A percentile compares a stretch with the other conserved stretches of the same genome.
Conservation (phyloP, 495 filamentous ascomycete genomes). For the Margaritispora aquatica region DNA sequence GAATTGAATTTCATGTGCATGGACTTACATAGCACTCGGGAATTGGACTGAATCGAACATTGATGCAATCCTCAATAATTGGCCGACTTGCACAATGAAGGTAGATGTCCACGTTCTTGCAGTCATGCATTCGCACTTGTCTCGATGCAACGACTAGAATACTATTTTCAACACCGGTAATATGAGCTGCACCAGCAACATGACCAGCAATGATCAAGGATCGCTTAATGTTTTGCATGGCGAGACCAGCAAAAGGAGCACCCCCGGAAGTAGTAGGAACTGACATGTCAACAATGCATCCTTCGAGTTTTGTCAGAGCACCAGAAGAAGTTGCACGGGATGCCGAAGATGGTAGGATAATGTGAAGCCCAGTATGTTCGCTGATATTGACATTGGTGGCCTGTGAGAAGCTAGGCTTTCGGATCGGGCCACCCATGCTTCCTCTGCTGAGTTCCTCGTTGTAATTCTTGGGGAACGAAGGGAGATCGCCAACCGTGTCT, state of each 20-base stretch:
- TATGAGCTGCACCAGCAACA: conserved; percentile 72
- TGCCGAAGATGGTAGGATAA: conserved; percentile 64
- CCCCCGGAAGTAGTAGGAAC: conserved; percentile 50
- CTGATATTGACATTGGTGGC: conserved; percentile 58
- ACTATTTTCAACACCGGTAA: conserved; percentile 68
- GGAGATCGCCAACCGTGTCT: conserved; percentile 25
- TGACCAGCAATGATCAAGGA: conserved; percentile 71
- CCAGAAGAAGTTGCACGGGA: conserved; percentile 62
- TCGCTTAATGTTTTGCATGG: conserved; percentile 59
- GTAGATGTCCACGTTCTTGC: conserved; percentile 72
- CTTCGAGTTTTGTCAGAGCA: conserved; percentile 61
- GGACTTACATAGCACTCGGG: conserved; percentile 60
- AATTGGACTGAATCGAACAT: conserved; percentile 72
- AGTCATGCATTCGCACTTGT: conserved; percentile 90
- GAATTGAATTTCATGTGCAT: background rate
- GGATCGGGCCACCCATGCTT: conserved; percentile 28
- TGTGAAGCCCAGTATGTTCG: conserved; percentile 56
- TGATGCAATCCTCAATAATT: conserved; percentile 85
- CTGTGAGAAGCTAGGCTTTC: conserved; percentile 53
- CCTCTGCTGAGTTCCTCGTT: conserved; percentile 37
- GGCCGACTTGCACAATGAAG: conserved; percentile 75
- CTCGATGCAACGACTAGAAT: conserved; percentile 69
- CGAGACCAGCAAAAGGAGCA: conserved; percentile 66
- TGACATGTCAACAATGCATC: conserved; percentile 76
- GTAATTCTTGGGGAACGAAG: conserved; percentile 38